Conservation (phyloP, 139 green algal genomes). For the Tetraselmis chui region DNA sequence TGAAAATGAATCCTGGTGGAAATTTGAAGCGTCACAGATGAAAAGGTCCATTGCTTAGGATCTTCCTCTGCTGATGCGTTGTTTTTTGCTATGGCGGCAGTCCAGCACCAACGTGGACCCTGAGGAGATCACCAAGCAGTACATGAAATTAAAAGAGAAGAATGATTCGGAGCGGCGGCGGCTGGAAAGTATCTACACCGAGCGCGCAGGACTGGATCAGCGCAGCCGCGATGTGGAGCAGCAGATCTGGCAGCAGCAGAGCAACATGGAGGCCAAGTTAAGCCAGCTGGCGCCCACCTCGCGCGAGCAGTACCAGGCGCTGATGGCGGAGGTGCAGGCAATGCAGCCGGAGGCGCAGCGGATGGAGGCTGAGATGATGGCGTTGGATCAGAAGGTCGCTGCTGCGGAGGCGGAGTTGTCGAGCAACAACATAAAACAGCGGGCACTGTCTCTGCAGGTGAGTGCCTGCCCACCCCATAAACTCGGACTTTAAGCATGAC, state of each 20-base stretch:
- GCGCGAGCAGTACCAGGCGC: constrained; percentile 39
- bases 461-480: not conserved
- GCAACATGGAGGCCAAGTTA: constrained; percentile 43
- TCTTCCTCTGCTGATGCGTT: no score
- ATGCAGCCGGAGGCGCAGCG: constrained; percentile 36
- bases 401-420: constrained; percentile 46
- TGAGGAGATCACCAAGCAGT: constrained; percentile 34
- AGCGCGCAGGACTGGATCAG: constrained; percentile 39
- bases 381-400: constrained; percentile 38
- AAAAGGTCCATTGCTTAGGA: no score
- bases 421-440: constrained; percentile 59
- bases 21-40: no score
- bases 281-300: constrained; percentile 37
- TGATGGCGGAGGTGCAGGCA: constrained; percentile 31
- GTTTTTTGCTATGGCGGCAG: no score
- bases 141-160: constrained; percentile 33
- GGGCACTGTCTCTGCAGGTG: constrained; percentile 40
- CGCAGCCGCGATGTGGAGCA: constrained; percentile 34
- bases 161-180: constrained; percentile 45
- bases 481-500: no score
- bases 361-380: constrained; percentile 39
- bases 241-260: constrained; percentile 37
- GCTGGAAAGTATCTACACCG: constrained; percentile 52
- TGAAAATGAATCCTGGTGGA: no score
- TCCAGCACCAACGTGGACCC: not conserved